Evolutionary conservation across 2,329 filamentous ascomycete genomes (phyloP).

Genomic region (Xenosphaeropsis pyriputrescens): DNA sequence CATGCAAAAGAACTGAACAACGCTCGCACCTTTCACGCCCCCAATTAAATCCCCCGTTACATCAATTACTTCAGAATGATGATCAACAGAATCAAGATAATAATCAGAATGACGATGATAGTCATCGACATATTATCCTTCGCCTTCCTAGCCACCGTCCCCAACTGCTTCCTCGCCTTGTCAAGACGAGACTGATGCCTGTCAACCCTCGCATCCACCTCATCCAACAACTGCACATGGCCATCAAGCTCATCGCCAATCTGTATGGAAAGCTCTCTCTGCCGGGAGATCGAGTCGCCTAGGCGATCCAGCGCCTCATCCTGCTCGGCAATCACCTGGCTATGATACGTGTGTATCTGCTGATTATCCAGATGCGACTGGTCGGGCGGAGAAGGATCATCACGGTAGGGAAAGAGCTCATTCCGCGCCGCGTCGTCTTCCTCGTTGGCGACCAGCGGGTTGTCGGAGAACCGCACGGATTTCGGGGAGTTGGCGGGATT

Average conservation of each 20-base stretch:
- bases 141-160: constrained; percentile 57
- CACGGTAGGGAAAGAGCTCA: constrained; percentile 54
- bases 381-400: constrained; percentile 37
- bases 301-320: constrained; percentile 85
- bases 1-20: too few species aligned
- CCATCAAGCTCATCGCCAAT: constrained; percentile 92
- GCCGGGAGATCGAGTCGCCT: constrained; percentile 73
- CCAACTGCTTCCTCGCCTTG: constrained; percentile 57
- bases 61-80: constrained; percentile 40
- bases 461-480: constrained; percentile 77
- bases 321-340: constrained; percentile 69
- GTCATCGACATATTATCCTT: constrained; percentile 75
- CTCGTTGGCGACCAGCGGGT: constrained; percentile 21
- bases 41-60: too few species aligned
- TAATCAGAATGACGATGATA: constrained; percentile 54
- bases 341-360: constrained; percentile 78
- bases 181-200: constrained; percentile 65
- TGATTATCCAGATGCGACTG: constrained; percentile 51
- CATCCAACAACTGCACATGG: constrained; percentile 79
- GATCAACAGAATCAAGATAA: constrained; percentile 53
- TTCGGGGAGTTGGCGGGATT: constrained; percentile 28
- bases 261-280: constrained; percentile 85
- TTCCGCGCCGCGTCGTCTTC: constrained; percentile 38
- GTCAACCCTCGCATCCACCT: constrained; percentile 72
- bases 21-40: too few species aligned